Evolutionary conservation across 2,329 filamentous ascomycete species (phyloP).

Genomic region (Boeremia exigua): DNA sequence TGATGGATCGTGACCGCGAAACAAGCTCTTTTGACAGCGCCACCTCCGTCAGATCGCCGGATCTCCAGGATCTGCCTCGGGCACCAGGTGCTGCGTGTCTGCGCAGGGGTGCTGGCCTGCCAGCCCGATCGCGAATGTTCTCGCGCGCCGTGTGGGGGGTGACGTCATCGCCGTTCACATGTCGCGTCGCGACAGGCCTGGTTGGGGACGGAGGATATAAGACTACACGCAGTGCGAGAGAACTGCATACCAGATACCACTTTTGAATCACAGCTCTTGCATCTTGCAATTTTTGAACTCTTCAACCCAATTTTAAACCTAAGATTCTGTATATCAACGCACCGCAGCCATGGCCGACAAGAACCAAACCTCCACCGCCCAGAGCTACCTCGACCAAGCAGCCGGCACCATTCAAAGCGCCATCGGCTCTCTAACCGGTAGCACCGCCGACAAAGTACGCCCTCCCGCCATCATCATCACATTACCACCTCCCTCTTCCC

Average conservation of each 20-base stretch:
- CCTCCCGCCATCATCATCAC: no score
- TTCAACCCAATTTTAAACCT: no score
- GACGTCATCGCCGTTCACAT: conserved; percentile 11
- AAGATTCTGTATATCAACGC: no score
- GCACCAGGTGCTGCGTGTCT: not conserved
- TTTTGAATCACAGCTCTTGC: no score
- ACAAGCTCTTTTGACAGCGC: conserved; percentile 14
- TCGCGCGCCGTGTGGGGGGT: conserved; percentile 5
- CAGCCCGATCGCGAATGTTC: conserved; percentile 4
- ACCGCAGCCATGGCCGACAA: no score
- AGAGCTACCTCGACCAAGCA: conserved; percentile 70
- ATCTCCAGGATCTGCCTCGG: not conserved
- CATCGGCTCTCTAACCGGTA: conserved; percentile 76
- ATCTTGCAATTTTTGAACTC: no score
- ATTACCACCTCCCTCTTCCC: no score
- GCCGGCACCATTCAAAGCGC: conserved; percentile 74
- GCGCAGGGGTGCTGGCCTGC: not conserved
- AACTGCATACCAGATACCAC: no score
- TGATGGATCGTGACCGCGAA: not conserved
- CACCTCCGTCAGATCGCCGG: conserved; percentile 11
- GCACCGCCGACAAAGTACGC: conserved; percentile 66
- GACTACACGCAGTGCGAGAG: no score
- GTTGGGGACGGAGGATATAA: not conserved
- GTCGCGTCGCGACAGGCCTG: not conserved
- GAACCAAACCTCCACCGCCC: conserved; percentile 81